Evolutionary conservation across 345 rosid species (phyloP).

Genomic region (Crucihimalaya himalaica): DNA sequence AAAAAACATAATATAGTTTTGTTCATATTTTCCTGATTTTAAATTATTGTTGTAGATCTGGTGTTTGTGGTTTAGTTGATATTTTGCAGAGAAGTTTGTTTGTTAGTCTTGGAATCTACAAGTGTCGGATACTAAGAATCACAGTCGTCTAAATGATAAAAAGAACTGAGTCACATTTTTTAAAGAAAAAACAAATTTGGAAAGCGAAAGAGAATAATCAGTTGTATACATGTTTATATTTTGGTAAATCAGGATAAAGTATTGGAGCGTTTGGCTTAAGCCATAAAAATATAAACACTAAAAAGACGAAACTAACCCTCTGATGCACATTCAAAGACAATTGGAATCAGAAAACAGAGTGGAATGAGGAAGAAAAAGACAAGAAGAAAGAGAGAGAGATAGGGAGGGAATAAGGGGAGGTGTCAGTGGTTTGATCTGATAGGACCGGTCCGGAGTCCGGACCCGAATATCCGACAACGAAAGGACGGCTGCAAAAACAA

Average conservation of each 20-base stretch:
- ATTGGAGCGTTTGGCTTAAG: conserved; percentile 23
- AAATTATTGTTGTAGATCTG: background rate
- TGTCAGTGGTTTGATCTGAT: conserved; percentile 39
- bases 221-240: conserved; percentile 12
- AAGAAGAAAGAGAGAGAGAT: conserved; percentile 18
- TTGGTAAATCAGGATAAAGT: conserved; percentile 1
- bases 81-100: background rate
- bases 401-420: conserved; percentile 20
- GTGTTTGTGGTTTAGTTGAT: background rate
- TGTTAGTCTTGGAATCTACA: conserved; percentile 2
- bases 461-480: conserved; percentile 39
- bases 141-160: background rate
- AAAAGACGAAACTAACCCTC: background rate
- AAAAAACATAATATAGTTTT: background rate
- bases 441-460: conserved; percentile 37
- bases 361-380: conserved; percentile 27
- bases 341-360: conserved; percentile 29
- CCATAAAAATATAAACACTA: background rate
- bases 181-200: background rate
- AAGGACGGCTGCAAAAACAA: conserved; percentile 38
- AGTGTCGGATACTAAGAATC: conserved; percentile 20
- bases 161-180: background rate
- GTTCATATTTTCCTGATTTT: background rate
- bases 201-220: conserved; percentile 26
- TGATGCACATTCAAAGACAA: conserved; percentile 1